These are phyloP conservation scores for Aspergillus wentii DNA, from an alignment of 495 filamentous ascomycete species.

Conservation along the genomic window DNA sequence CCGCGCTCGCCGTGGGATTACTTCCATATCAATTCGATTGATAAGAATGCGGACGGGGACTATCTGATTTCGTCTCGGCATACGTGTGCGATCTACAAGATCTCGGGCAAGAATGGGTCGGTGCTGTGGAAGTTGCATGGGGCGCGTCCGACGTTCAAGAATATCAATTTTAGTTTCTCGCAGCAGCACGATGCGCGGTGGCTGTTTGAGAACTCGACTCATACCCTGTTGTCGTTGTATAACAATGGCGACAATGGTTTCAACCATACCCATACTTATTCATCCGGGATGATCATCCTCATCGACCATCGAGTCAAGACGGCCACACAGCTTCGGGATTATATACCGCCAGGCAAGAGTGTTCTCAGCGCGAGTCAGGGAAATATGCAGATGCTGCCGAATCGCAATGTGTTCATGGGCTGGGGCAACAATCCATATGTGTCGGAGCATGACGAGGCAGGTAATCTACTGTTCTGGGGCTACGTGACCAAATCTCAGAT, in stretches of 20 bases:
- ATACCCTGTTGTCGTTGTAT: constrained; percentile 48
- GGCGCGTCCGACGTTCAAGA: constrained; percentile 39
- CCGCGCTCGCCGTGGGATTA: constrained; percentile 53
- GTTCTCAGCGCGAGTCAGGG: constrained; percentile 57
- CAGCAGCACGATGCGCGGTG: constrained; percentile 61
- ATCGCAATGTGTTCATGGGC: constrained; percentile 52
- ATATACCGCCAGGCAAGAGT: constrained; percentile 31
- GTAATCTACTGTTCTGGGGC: constrained; percentile 47
- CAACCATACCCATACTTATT: constrained; percentile 42
- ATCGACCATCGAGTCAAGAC: constrained; percentile 50
- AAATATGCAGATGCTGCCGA: constrained; percentile 52
- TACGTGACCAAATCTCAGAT: constrained; percentile 31
- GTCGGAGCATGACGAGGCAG: constrained; percentile 53
- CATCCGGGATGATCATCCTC: constrained; percentile 53
- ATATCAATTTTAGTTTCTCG: constrained; percentile 51
- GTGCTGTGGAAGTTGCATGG: constrained; percentile 57
- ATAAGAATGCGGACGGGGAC: constrained; percentile 52
- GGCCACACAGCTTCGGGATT: constrained; percentile 41
- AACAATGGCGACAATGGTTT: constrained; percentile 52
- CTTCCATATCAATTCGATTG: constrained; percentile 62
- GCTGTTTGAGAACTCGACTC: constrained; percentile 45
- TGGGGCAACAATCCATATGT: constrained; percentile 57
- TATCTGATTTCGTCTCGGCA: constrained; percentile 58
- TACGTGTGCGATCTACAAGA: constrained; percentile 53
- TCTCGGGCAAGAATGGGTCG: constrained; percentile 53